A percentile compares a stretch with the other conserved stretches of the same genome.
Evolutionary conservation across 305 asterid species (phyloP).

Genomic region (Fraxinus sp.): DNA sequence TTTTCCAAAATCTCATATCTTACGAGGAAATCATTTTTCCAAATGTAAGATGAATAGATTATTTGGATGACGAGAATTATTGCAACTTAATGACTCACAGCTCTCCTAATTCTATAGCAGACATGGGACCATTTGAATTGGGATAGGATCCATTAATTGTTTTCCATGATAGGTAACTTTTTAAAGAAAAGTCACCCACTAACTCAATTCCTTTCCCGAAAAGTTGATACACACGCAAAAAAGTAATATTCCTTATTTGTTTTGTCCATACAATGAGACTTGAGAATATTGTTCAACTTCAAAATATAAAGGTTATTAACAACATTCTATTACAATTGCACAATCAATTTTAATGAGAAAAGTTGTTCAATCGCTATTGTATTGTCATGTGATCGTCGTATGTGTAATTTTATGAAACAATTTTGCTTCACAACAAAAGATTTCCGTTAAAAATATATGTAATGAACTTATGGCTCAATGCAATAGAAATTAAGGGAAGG

Average conservation of each 20-base stretch:
- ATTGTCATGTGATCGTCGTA: not conserved
- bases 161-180: conserved; percentile 15
- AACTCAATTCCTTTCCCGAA: conserved; percentile 18
- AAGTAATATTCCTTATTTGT: not conserved
- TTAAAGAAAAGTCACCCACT: conserved; percentile 25
- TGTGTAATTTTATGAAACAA: not conserved
- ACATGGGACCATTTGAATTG: conserved; percentile 8
- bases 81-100: not conserved
- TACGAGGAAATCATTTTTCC: conserved; percentile 8
- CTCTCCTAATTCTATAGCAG: not conserved
- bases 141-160: conserved; percentile 10
- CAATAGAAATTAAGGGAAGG: not conserved
- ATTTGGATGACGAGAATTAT: not conserved
- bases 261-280: not conserved
- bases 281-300: not conserved
- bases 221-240: conserved; percentile 14
- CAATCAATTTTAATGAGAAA: not conserved
- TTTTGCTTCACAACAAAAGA: not conserved
- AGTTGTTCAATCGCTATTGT: not conserved
- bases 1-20: conserved; percentile 8
- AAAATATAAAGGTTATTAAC: not conserved
- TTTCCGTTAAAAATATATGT: not conserved
- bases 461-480: not conserved
- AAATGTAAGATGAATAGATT: not conserved
- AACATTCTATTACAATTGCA: not conserved